A percentile compares a stretch with the other conserved stretches of the same genome.
phyloP scores from a whole-genome alignment of 495 filamentous ascomycete species.

The Penicillium roqueforti region DNA sequence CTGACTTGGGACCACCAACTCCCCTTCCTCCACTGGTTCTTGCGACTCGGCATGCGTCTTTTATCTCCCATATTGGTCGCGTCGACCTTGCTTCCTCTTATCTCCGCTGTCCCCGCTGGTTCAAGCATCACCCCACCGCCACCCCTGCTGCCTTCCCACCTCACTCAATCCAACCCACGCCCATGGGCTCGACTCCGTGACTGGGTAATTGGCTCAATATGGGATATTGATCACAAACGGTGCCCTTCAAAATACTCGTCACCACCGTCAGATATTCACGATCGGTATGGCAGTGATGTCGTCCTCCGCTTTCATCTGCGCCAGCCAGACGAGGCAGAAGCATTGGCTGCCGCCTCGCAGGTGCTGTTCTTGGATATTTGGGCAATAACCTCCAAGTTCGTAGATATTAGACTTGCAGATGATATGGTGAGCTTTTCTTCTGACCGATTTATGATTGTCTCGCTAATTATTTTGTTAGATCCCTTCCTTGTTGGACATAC shows the following conservation, averaged over 20 bases:
- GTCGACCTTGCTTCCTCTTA: slow-evolving; percentile 20
- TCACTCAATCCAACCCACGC: slow-evolving; percentile 29
- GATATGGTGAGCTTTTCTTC: slow-evolving; percentile 57
- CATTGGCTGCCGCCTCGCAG: slow-evolving; percentile 67
- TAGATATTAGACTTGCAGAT: slow-evolving; percentile 79
- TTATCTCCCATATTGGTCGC: slow-evolving; percentile 27
- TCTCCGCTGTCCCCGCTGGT: slow-evolving; percentile 40
- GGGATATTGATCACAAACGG: slow-evolving; percentile 43
- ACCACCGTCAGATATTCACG: slow-evolving; percentile 48
- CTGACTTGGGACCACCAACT: background rate
- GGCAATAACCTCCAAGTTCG: slow-evolving; percentile 75
- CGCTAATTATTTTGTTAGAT: slow-evolving; percentile 35
- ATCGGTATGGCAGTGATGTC: slow-evolving; percentile 73
- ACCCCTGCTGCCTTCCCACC: slow-evolving; percentile 35
- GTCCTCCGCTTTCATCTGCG: slow-evolving; percentile 84
- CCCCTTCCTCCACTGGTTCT: background rate
- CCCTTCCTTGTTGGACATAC: slow-evolving; percentile 72
- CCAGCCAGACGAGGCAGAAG: slow-evolving; percentile 62
- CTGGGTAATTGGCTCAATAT: slow-evolving; percentile 58
- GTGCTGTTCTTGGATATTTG: slow-evolving; percentile 85
- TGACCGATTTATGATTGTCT: background rate
- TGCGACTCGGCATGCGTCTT: slow-evolving; percentile 13
- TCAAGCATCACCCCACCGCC: slow-evolving; percentile 41
- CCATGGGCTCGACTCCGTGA: slow-evolving; percentile 59
- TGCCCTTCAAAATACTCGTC: slow-evolving; percentile 20